Base-by-base conservation (phyloP, 257 asterid genomes). In the Verbascum thapsus region DNA sequence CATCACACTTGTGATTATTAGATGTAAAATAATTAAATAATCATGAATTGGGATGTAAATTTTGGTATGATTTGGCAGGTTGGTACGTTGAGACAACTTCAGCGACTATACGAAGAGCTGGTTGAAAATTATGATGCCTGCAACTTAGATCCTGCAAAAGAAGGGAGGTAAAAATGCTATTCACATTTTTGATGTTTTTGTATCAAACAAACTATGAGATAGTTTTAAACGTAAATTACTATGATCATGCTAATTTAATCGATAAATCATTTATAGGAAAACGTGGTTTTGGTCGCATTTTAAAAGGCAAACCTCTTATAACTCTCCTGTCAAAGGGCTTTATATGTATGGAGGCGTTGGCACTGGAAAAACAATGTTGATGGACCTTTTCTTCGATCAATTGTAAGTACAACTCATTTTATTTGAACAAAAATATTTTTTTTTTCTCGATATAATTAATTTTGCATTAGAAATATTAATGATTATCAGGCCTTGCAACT, bases 301-400 rank as follows among this genome's bases (percentile, higher is more conserved):
- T 41, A 23, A 63, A 19, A 75, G 85, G 7, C 78, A 68, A 50
- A 41, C 85, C 3, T 52, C 69, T 35, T 54, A 66, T n/a, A n/a
- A n/a, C 61, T 64, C 85, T 19, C 85, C 85, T 0, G 85, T 82
- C 51, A 82, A 74, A 62, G 88, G 88, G 58, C 71, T 82, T 19
- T 82, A 82, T 79, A 82, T 82, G 38, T 76, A 76, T 60, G 88
- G 88, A 48, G 88, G 83, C 42, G 85, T 82, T 35, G 88, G 88
- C 58, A 79, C 88, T 2, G 85, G 88, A 2, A 82, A 82, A 72
- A 82, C 88, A 34, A 82, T 82, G 88, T 51, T 82, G 61, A 82
- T 82, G 85, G 88, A 82, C 76, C 49, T 79, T 66, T 82, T 82
- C 48, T 82, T 59, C 10, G 51, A 79, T 34, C 83, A 76, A 50